A percentile compares a stretch with the other conserved stretches of the same genome.
These are phyloP conservation scores for Monilinia aucupariae DNA, from an alignment of 2,329 filamentous ascomycete species.

Conservation along the genomic window DNA sequence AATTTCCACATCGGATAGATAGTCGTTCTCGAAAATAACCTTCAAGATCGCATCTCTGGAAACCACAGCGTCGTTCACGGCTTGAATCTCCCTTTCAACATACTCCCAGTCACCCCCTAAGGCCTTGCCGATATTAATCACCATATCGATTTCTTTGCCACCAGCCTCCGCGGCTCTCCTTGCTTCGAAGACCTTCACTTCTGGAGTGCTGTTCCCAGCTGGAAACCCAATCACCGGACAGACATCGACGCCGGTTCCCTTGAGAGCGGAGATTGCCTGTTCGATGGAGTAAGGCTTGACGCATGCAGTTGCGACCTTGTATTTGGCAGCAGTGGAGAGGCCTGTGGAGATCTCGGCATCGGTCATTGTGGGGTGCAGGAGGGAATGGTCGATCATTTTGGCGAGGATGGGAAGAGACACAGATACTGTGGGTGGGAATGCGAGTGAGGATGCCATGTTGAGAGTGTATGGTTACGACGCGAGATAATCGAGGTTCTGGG, in stretches of 20 bases:
- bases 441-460: background rate
- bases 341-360: constrained; percentile 48
- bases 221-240: constrained; percentile 59
- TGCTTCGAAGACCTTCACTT: constrained; percentile 51
- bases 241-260: constrained; percentile 44
- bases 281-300: constrained; percentile 53
- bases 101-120: constrained; percentile 53
- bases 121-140: constrained; percentile 55
- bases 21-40: constrained; percentile 60
- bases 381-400: constrained; percentile 55
- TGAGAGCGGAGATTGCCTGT: constrained; percentile 43
- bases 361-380: constrained; percentile 57
- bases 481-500: background rate
- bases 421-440: constrained; percentile 30
- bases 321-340: constrained; percentile 43
- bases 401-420: constrained; percentile 45
- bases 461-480: background rate
- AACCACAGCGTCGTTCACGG: constrained; percentile 45
- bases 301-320: constrained; percentile 51
- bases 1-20: constrained; percentile 45
- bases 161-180: constrained; percentile 43
- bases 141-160: constrained; percentile 54
- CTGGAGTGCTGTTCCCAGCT: constrained; percentile 50
- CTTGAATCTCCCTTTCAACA: constrained; percentile 46
- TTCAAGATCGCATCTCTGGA: constrained; percentile 46